Evolutionary conservation across 2,329 filamentous ascomycete species (phyloP).

Genomic region (Nigrospora oryzae): DNA sequence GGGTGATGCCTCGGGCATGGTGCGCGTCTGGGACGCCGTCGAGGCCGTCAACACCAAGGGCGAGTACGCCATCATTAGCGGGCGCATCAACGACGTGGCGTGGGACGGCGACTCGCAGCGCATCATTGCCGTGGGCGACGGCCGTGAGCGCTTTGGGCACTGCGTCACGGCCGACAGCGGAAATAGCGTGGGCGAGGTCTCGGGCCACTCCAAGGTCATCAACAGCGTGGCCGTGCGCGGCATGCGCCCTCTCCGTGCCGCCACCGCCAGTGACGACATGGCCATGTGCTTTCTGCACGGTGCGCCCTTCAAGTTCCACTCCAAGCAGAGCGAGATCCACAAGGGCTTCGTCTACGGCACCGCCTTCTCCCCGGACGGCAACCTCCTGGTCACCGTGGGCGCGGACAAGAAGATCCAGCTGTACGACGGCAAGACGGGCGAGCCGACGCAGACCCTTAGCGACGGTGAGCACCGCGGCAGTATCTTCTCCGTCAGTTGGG

Average conservation of each 20-base stretch:
- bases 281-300: slow-evolving; percentile 89
- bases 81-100: slow-evolving; percentile 89
- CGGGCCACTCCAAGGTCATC: slow-evolving; percentile 82
- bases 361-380: slow-evolving; percentile 85
- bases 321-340: slow-evolving; percentile 70
- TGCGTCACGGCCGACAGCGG: slow-evolving; percentile 94
- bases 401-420: slow-evolving; percentile 90
- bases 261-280: slow-evolving; percentile 84
- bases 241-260: slow-evolving; percentile 83
- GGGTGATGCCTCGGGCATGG: slow-evolving; percentile 75
- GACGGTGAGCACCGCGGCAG: slow-evolving; percentile 85
- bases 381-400: slow-evolving; percentile 74
- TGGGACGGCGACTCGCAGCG: slow-evolving; percentile 97
- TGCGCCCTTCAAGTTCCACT: slow-evolving; percentile 91
- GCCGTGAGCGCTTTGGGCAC: slow-evolving; percentile 86
- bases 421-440: slow-evolving; percentile 93
- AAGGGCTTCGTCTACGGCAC: slow-evolving; percentile 83
- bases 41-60: slow-evolving; percentile 81
- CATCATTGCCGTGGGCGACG: slow-evolving; percentile 92
- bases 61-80: slow-evolving; percentile 90
- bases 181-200: slow-evolving; percentile 91
- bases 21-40: slow-evolving; percentile 88
- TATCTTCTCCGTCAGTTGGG: slow-evolving; percentile 89
- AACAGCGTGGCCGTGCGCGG: slow-evolving; percentile 86
- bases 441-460: slow-evolving; percentile 67